Evolutionary conservation across 83 land plant genomes (phyloP).

Genomic region (Thuja plicata): DNA sequence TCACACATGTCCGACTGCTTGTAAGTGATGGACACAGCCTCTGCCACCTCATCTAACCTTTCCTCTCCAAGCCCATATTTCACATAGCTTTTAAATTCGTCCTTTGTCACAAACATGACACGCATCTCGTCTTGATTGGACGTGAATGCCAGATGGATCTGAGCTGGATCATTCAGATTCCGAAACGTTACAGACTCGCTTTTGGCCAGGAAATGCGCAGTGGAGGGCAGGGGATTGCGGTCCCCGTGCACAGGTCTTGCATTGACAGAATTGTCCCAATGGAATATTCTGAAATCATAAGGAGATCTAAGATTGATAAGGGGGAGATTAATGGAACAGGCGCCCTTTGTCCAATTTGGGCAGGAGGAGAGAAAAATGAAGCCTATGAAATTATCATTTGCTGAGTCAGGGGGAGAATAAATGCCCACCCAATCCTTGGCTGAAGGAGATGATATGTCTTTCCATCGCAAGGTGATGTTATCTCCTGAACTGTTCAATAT

Average conservation of each 20-base stretch:
- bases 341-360: slow-evolving; percentile 53
- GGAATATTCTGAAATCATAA: slow-evolving; percentile 76
- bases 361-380: slow-evolving; percentile 62
- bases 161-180: slow-evolving; percentile 62
- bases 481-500: slow-evolving; percentile 54
- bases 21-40: slow-evolving; percentile 35
- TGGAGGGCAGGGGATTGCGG: slow-evolving; percentile 73
- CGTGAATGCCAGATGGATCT: slow-evolving; percentile 73
- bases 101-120: slow-evolving; percentile 75
- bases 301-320: slow-evolving; percentile 66
- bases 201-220: slow-evolving; percentile 47
- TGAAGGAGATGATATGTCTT: slow-evolving; percentile 46
- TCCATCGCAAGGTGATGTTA: slow-evolving; percentile 42
- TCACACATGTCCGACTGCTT: slow-evolving; percentile 74
- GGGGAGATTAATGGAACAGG: slow-evolving; percentile 59
- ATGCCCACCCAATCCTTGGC: slow-evolving; percentile 85
- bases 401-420: slow-evolving; percentile 74
- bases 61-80: slow-evolving; percentile 44
- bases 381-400: slow-evolving; percentile 66
- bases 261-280: slow-evolving; percentile 38
- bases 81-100: slow-evolving; percentile 44
- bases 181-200: slow-evolving; percentile 46
- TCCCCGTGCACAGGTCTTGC: slow-evolving; percentile 52
- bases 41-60: slow-evolving; percentile 19
- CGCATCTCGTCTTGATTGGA: slow-evolving; percentile 67